These are phyloP conservation scores for Geum urbanum DNA, from an alignment of 306 rosid species.

Conservation along the genomic window DNA sequence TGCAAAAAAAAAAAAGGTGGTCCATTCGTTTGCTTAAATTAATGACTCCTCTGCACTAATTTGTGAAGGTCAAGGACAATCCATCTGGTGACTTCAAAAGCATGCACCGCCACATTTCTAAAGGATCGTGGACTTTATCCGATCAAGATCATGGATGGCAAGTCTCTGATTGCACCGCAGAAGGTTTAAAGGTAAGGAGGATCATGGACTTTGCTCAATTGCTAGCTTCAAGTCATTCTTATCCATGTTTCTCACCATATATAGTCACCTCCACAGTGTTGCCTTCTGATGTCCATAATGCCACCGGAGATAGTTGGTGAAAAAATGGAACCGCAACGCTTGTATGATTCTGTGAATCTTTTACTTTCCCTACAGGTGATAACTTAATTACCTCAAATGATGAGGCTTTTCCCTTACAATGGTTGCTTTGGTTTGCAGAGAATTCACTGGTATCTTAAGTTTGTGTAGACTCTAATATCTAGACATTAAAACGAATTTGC, in stretches of 20 bases:
- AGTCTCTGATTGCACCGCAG: constrained; percentile 73
- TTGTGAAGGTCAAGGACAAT: too few species aligned
- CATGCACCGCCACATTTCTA: constrained; percentile 65
- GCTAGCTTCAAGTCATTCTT: too few species aligned
- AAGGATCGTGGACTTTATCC: constrained; percentile 74
- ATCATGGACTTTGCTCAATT: too few species aligned
- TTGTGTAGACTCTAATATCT: too few species aligned
- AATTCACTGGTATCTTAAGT: too few species aligned
- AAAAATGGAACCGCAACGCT: constrained; percentile 47
- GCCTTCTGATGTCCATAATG: constrained; percentile 56
- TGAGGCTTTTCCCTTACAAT: too few species aligned
- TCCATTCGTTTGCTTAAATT: too few species aligned
- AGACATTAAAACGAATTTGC: too few species aligned
- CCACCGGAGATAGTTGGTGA: constrained; percentile 55
- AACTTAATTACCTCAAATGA: background rate
- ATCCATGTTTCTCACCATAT: background rate
- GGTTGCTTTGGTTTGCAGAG: too few species aligned
- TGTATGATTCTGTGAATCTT: constrained; percentile 53
- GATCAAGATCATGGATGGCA: constrained; percentile 83
- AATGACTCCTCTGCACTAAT: too few species aligned
- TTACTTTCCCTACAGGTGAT: constrained; percentile 58
- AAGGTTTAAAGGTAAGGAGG: constrained; percentile 57
- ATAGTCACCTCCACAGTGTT: constrained; percentile 34
- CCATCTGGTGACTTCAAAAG: constrained; percentile 43
- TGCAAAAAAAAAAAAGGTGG: too few species aligned